Base-by-base conservation (phyloP, 352 stramenopile species). In the Nothophytophthora sp. region DNA sequence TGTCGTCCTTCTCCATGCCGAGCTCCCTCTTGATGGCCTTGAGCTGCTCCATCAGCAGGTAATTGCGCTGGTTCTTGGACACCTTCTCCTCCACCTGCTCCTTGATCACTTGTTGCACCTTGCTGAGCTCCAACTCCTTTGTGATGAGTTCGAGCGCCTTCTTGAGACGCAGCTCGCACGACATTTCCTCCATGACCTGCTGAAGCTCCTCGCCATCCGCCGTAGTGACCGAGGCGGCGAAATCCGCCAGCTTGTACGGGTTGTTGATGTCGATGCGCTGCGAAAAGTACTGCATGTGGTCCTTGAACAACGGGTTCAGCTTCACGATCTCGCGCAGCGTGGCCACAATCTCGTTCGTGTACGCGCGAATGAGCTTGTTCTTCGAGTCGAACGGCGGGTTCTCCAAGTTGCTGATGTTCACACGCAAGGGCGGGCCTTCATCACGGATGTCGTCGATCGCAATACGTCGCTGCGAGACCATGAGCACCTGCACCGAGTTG, bases 21-120 rank as follows among this genome's bases (percentile, higher is more conserved):
- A 99, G 84, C 72, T 99, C 96, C 54, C 99, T 99, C 76, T 99
- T 99, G 57, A 99, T 99, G 0, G 83, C 96, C 70, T 99, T 99
- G 12, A 99, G 73, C 70, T 99, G 97, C 64, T 99, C 96, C 65
- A 91, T 98, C 12, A 99, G 73, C 58, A 99, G 82, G 69, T 99
- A 99, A 41, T 98, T 97, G 22, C 97, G 81, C 63, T 99, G 97
- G 52, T 97, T 93, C 66, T 99, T 96, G n/a, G 80, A 98, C 58
- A 99, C 76, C 34, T 92, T 94, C 47, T 90, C 81, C 55, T 92
- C 80, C 23, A 94, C 86, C 44, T 97, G 88, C 52, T 96, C 73
- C 60, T 94, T 98, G 67, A 99, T 99, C 46, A 98, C 96, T 71
- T 99, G 85, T 57, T 99, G 97, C 30, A 99, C 73, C 44, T 97